A percentile compares a stretch with the other conserved stretches of the same genome.
These are phyloP conservation scores for Nannochloropsis oceanica DNA, from an alignment of 108 stramenopile species.

Conservation along the genomic window DNA sequence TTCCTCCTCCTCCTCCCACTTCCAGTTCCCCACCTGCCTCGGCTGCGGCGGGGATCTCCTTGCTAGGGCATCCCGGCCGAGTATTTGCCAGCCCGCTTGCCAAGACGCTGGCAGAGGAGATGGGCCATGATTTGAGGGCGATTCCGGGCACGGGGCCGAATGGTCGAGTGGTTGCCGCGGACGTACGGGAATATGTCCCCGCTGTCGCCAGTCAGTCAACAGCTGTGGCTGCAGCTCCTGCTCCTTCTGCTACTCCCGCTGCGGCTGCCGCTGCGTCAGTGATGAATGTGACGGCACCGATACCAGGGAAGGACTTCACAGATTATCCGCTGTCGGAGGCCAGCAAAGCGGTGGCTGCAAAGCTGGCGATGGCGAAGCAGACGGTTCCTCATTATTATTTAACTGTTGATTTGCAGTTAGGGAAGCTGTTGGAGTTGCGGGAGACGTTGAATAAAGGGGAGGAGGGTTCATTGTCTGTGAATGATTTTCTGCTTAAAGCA, in stretches of 20 bases:
- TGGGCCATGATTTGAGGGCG: constrained; percentile 1
- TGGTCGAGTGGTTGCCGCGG: constrained; percentile 80
- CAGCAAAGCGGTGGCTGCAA: constrained; percentile 40
- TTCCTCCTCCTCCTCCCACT: constrained; percentile 8
- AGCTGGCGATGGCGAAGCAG: constrained; percentile 59
- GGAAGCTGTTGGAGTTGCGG: constrained; percentile 58
- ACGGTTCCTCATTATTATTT: constrained; percentile 95
- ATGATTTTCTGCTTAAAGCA: constrained; percentile 83
- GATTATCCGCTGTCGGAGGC: neutral
- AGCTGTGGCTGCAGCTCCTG: neutral
- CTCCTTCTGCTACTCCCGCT: constrained; percentile 28
- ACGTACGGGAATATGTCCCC: constrained; percentile 64
- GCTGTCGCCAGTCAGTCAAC: neutral
- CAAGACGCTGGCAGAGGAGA: constrained; percentile 1
- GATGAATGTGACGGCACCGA: constrained; percentile 3
- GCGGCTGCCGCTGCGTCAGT: constrained; percentile 7
- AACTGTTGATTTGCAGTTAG: constrained; percentile 69
- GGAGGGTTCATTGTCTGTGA: constrained; percentile 46
- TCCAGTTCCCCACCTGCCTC: constrained; percentile 20
- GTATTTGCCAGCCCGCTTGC: constrained; percentile 8
- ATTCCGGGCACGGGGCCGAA: constrained; percentile 71
- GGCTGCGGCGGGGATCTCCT: constrained; percentile 32
- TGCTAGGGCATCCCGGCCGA: neutral
- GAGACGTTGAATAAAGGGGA: constrained; percentile 47
- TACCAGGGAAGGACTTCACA: constrained; percentile 5